A percentile compares a stretch with the other conserved stretches of the same genome.
These are phyloP conservation scores for Fusarium vanettenii DNA, from an alignment of 2,329 filamentous ascomycete genomes.

Conservation along the genomic window DNA sequence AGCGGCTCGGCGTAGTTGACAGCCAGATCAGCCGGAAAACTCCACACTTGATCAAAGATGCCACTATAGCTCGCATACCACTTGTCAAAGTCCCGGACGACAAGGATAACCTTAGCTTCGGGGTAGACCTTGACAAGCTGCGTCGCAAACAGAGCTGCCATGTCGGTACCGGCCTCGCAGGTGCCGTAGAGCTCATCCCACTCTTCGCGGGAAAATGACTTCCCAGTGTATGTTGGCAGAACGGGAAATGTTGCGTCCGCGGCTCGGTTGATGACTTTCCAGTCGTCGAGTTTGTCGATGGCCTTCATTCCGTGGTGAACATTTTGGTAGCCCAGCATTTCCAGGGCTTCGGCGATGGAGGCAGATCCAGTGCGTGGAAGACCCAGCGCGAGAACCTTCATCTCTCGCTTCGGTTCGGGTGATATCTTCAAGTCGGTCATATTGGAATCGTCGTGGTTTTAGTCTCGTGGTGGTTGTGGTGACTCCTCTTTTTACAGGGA, in stretches of 20 bases:
- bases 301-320: conserved; percentile 47
- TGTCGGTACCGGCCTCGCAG: conserved; percentile 47
- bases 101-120: conserved; percentile 49
- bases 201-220: conserved; percentile 40
- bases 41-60: conserved; percentile 41
- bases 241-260: conserved; percentile 45
- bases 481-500: background rate
- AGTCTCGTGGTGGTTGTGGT: background rate
- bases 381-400: conserved; percentile 47
- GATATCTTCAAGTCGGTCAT: background rate
- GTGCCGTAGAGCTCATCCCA: conserved; percentile 49
- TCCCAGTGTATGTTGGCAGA: conserved; percentile 43
- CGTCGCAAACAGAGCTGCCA: conserved; percentile 43
- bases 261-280: conserved; percentile 41
- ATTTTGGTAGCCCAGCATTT: conserved; percentile 47
- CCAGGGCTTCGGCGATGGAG: conserved; percentile 49
- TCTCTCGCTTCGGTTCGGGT: conserved; percentile 32
- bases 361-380: conserved; percentile 48
- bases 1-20: conserved; percentile 42
- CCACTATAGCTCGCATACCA: conserved; percentile 48
- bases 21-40: conserved; percentile 25
- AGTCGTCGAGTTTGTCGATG: conserved; percentile 39
- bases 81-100: conserved; percentile 45
- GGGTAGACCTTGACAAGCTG: conserved; percentile 47
- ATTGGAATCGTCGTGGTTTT: background rate